Evolutionary conservation across 352 stramenopile species (phyloP).

Genomic region (Pythium folliculosum): DNA sequence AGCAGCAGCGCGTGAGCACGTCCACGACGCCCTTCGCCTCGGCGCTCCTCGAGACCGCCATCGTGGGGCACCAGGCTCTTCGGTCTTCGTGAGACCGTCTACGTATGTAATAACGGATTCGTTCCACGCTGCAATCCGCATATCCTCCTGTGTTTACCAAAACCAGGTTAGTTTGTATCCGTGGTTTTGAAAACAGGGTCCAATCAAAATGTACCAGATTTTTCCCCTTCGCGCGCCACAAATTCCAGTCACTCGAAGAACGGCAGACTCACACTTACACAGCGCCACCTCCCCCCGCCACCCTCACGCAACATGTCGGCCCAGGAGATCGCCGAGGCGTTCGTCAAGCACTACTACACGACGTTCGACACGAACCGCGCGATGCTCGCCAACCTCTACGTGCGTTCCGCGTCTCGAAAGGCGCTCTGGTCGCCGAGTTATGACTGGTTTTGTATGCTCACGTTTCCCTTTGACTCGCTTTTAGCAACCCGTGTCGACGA

Average conservation of each 20-base stretch:
- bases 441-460: background rate
- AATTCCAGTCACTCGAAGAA: constrained; percentile 6
- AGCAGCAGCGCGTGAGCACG: constrained; percentile 27
- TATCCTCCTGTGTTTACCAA: background rate
- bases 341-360: constrained; percentile 89
- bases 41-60: constrained; percentile 17
- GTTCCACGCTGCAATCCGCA: background rate
- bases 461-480: constrained; percentile 13
- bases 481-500: constrained; percentile 70
- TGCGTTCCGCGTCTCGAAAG: constrained; percentile 36
- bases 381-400: constrained; percentile 74
- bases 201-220: background rate
- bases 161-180: background rate
- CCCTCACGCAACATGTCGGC: constrained; percentile 71
- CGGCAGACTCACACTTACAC: background rate
- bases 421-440: background rate
- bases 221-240: background rate
- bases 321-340: constrained; percentile 82
- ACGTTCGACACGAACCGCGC: constrained; percentile 85
- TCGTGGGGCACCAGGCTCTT: background rate
- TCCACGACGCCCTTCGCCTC: constrained; percentile 22
- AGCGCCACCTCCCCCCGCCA: background rate
- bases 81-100: background rate
- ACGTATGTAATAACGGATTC: constrained; percentile 10
- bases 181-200: constrained; percentile 4